phyloP scores from a whole-genome alignment of 345 rosid species.

The Barbarea vulgaris region DNA sequence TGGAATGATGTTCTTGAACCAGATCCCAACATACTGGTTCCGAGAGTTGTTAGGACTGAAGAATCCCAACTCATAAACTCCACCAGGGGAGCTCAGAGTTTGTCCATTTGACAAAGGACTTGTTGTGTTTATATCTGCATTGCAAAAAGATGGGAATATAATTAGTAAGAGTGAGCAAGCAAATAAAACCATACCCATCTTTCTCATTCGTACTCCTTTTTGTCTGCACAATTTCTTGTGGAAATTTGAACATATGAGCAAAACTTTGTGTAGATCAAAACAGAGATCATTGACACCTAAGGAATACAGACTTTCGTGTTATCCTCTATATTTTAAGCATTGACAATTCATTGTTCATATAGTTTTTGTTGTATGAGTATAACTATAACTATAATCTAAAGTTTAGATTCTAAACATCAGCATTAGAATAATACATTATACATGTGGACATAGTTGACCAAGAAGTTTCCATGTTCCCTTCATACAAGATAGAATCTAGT shows the following conservation, averaged over 20 bases:
- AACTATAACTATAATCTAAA: not conserved
- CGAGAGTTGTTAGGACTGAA: conserved; percentile 33
- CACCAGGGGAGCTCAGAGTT: conserved; percentile 14
- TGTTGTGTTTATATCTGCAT: conserved; percentile 22
- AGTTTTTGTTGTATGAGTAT: not conserved
- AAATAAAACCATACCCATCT: not conserved
- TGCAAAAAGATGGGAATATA: not conserved
- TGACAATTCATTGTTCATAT: not conserved
- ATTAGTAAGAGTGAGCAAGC: not conserved
- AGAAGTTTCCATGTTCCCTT: not conserved
- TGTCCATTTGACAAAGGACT: conserved; percentile 16
- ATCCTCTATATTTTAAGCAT: not conserved
- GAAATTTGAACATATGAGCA: not conserved
- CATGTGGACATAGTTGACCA: not conserved
- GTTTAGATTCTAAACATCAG: not conserved
- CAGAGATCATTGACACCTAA: not conserved
- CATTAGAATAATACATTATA: not conserved
- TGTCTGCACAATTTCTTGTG: not conserved
- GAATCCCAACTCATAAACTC: conserved; percentile 43
- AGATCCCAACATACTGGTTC: conserved; percentile 49
- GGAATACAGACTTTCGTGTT: not conserved
- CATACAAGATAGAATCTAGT: not conserved
- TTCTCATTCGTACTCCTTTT: not conserved
- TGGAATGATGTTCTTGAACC: conserved; percentile 40
- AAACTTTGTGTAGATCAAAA: not conserved